Conservation (phyloP, 2,329 filamentous ascomycete species). For the Amauroascus niger region DNA sequence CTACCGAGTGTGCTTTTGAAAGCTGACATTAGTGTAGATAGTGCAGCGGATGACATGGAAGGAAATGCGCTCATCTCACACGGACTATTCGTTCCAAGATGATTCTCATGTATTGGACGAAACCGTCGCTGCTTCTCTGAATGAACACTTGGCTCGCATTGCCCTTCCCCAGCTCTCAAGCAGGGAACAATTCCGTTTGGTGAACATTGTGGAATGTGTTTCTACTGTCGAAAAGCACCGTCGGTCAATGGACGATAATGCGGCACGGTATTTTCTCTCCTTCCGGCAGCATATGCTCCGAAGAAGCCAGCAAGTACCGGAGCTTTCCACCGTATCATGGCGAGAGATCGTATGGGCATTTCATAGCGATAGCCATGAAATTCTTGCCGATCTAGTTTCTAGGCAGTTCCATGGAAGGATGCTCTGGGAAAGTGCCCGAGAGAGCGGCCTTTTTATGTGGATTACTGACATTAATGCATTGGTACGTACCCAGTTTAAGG, state of each 20-base stretch:
- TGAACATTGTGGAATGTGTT: constrained; percentile 74
- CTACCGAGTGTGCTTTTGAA: neutral
- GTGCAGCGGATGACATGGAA: constrained; percentile 38
- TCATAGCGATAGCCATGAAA: constrained; percentile 60
- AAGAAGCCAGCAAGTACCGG: constrained; percentile 51
- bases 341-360: constrained; percentile 41
- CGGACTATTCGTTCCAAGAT: constrained; percentile 42
- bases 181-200: constrained; percentile 75
- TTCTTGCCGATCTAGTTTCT: constrained; percentile 72
- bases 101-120: constrained; percentile 61
- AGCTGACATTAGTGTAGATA: constrained; percentile 17
- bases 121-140: constrained; percentile 58
- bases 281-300: constrained; percentile 71
- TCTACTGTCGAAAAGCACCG: constrained; percentile 77
- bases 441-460: constrained; percentile 94
- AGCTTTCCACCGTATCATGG: constrained; percentile 51
- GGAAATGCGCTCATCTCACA: constrained; percentile 44
- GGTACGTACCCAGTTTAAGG: constrained; percentile 42
- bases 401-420: constrained; percentile 69
- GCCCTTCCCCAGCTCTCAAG: constrained; percentile 71
- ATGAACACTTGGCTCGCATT: constrained; percentile 64
- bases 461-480: constrained; percentile 65
- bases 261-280: constrained; percentile 76
- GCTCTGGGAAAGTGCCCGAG: constrained; percentile 73
- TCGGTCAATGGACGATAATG: constrained; percentile 82